A percentile compares a stretch with the other conserved stretches of the same genome.
Conservation (phyloP, 2,329 filamentous ascomycete genomes). For the Salinomyces thailandicus region DNA sequence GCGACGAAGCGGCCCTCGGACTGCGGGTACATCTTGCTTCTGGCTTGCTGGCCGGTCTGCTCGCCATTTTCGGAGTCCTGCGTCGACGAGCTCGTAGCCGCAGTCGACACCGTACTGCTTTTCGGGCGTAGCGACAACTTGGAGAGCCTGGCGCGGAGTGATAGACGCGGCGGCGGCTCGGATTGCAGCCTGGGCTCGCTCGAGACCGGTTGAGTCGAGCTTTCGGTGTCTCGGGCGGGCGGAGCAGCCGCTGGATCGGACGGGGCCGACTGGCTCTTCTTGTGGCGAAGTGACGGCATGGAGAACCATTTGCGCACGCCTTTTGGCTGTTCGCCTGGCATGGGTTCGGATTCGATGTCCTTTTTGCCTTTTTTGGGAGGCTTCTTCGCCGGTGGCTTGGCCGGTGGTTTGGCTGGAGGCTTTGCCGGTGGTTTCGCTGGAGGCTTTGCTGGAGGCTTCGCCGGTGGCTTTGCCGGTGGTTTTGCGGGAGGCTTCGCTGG, state of each 20-base stretch:
- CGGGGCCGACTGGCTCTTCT: not conserved
- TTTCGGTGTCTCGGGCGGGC: not conserved
- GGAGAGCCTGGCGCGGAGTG: conserved; percentile 2
- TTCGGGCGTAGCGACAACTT: not conserved
- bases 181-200: not conserved
- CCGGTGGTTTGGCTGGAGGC: not conserved
- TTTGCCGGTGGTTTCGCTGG: not conserved
- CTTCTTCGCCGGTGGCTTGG: not conserved
- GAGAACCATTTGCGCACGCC: not conserved
- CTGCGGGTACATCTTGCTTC: conserved; percentile 3
- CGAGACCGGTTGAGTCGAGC: not conserved
- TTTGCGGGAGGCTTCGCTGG: not conserved
- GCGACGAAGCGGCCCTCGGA: conserved; percentile 1
- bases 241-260: not conserved
- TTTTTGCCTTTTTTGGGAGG: not conserved
- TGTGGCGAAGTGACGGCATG: not conserved
- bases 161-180: not conserved
- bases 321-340: not conserved
- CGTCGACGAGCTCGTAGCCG: not conserved
- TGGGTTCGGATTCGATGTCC: not conserved
- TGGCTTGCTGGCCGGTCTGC: not conserved
- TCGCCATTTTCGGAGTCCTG: not conserved
- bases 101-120: not conserved
- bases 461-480: not conserved
- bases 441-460: not conserved